Conservation (phyloP, 345 rosid genomes). For the Hevea brasiliensis region DNA sequence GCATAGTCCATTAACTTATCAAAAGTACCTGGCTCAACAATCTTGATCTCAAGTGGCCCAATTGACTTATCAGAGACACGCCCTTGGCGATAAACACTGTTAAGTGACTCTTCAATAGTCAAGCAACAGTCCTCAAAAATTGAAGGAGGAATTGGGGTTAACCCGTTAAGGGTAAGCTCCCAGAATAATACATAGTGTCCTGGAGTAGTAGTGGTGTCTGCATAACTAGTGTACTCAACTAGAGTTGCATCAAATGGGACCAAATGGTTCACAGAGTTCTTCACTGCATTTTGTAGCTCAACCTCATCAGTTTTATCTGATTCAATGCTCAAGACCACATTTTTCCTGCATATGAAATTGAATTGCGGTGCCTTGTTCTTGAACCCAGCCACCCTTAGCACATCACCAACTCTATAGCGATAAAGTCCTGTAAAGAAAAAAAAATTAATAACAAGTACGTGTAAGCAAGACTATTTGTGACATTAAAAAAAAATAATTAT, state of each 20-base stretch:
- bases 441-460: background rate
- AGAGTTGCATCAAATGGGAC: conserved; percentile 69
- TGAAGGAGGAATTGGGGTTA: conserved; percentile 84
- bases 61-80: conserved; percentile 83
- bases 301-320: conserved; percentile 97
- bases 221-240: conserved; percentile 87
- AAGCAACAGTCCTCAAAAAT: conserved; percentile 91
- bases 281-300: conserved; percentile 87
- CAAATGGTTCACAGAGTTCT: conserved; percentile 79
- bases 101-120: conserved; percentile 84
- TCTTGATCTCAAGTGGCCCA: conserved; percentile 87
- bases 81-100: conserved; percentile 93
- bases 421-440: conserved; percentile 61
- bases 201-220: conserved; percentile 69
- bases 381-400: conserved; percentile 88
- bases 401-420: conserved; percentile 94
- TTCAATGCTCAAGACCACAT: conserved; percentile 87
- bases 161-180: conserved; percentile 69
- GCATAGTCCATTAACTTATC: conserved; percentile 98
- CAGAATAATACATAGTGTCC: conserved; percentile 92
- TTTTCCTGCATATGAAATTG: conserved; percentile 91
- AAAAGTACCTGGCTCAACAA: conserved; percentile 87
- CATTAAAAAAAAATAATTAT: background rate
- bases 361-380: conserved; percentile 95
- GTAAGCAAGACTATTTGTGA: background rate